phyloP scores from a whole-genome alignment of 176 grass and related monocot genomes.

The Pharus latifolius region DNA sequence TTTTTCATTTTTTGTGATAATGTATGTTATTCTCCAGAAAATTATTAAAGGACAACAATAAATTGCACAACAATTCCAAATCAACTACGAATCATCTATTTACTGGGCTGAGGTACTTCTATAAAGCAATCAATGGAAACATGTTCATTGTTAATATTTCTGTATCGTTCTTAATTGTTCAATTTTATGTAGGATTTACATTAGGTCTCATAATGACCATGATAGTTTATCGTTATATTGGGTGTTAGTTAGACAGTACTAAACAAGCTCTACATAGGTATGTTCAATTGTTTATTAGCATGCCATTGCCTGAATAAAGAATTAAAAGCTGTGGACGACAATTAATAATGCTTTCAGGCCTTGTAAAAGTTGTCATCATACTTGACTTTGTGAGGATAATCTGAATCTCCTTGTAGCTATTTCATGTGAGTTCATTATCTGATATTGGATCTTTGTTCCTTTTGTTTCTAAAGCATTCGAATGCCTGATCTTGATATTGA shows the following conservation, averaged over 20 bases:
- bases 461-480: slow-evolving; percentile 8
- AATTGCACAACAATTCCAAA: slow-evolving; percentile 43
- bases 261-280: too few relatives aligned
- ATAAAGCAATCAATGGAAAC: background rate
- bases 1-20: background rate
- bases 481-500: slow-evolving; percentile 10
- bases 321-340: too few relatives aligned
- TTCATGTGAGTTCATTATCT: background rate
- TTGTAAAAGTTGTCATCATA: background rate
- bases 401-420: background rate
- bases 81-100: slow-evolving; percentile 57
- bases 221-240: background rate
- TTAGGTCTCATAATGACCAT: background rate
- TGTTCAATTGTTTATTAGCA: too few relatives aligned
- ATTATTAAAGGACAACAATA: slow-evolving; percentile 57
- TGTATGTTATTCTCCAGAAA: slow-evolving; percentile 27
- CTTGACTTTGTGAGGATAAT: slow-evolving; percentile 1
- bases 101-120: slow-evolving; percentile 46
- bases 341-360: too few relatives aligned
- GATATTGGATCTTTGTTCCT: background rate
- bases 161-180: too few relatives aligned
- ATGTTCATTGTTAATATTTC: background rate
- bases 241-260: background rate
- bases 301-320: background rate
- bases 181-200: background rate